phyloP scores from a whole-genome alignment of 345 rosid species.

The Rubroshorea leprosula region DNA sequence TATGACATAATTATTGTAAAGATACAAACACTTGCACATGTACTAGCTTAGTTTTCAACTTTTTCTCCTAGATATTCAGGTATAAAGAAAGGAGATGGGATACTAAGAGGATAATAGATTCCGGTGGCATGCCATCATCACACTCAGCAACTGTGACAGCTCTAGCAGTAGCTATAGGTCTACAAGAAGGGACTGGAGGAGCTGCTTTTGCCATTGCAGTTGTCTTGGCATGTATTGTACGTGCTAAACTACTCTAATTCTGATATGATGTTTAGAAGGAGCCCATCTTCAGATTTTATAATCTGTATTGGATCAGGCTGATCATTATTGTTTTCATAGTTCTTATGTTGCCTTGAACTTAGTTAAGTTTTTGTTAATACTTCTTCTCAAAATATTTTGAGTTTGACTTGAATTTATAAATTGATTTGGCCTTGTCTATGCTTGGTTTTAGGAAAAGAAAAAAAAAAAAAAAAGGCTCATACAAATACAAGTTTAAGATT shows the following conservation, averaged over 20 bases:
- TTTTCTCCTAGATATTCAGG: constrained; percentile 72
- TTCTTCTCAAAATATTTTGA: not conserved
- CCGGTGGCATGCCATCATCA: constrained; percentile 99
- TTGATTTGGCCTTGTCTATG: too few species aligned
- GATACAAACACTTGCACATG: not conserved
- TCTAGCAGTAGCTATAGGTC: constrained; percentile 69
- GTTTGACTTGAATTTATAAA: not conserved
- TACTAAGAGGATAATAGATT: constrained; percentile 70
- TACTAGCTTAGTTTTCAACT: constrained; percentile 27
- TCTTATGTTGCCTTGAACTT: not conserved
- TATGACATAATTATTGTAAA: not conserved
- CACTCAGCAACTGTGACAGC: constrained; percentile 97
- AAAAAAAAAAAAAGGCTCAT: not conserved
- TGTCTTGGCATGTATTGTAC: constrained; percentile 80
- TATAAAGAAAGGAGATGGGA: constrained; percentile 95
- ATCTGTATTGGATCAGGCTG: not conserved
- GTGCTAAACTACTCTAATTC: constrained; percentile 20
- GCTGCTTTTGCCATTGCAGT: constrained; percentile 82
- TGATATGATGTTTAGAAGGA: not conserved
- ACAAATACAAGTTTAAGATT: not conserved
- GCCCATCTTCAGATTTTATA: not conserved
- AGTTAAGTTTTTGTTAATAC: not conserved
- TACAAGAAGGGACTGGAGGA: constrained; percentile 70
- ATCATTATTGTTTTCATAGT: not conserved
- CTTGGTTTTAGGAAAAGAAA: too few species aligned